Conservation (phyloP, 148 eudicot species). For the Camellia sinensis region DNA sequence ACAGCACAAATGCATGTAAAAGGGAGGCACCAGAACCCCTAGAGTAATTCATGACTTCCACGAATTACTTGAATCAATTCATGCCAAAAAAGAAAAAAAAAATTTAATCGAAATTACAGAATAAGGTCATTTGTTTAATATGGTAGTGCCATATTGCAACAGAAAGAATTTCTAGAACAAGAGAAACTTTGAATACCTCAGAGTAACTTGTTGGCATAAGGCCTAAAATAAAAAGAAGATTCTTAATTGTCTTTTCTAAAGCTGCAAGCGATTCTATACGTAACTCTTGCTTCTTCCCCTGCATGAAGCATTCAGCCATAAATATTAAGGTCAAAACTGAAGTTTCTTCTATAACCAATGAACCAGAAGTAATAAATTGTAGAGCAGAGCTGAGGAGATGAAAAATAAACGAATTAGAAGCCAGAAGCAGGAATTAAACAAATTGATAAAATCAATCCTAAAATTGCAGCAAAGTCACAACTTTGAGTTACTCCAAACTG, state of each 20-base stretch:
- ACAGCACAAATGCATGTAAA: not conserved
- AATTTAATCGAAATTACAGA: not conserved
- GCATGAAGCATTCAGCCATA: conserved; percentile 22
- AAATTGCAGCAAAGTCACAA: not conserved
- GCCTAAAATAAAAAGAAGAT: conserved; percentile 57
- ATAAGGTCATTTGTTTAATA: not conserved
- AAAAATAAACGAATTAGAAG: not conserved
- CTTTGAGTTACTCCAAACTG: conserved; percentile 1
- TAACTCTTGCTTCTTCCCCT: conserved; percentile 81
- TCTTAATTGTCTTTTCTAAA: conserved; percentile 50
- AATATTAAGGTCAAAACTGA: not conserved
- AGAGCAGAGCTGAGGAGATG: not conserved
- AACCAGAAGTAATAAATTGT: not conserved
- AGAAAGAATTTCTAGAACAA: not conserved
- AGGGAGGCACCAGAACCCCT: not conserved
- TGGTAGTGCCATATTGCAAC: not conserved
- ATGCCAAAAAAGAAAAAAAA: too few species aligned
- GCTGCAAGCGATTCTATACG: conserved; percentile 88
- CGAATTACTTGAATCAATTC: not conserved
- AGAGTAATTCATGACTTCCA: not conserved
- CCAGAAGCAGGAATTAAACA: not conserved
- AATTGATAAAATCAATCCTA: not conserved
- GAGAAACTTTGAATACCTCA: conserved; percentile 44
- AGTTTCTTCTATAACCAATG: not conserved
- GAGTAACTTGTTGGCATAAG: conserved; percentile 72